Base-by-base conservation (phyloP, 805 yeast genomes). In the Myxozyma kluyveri region DNA sequence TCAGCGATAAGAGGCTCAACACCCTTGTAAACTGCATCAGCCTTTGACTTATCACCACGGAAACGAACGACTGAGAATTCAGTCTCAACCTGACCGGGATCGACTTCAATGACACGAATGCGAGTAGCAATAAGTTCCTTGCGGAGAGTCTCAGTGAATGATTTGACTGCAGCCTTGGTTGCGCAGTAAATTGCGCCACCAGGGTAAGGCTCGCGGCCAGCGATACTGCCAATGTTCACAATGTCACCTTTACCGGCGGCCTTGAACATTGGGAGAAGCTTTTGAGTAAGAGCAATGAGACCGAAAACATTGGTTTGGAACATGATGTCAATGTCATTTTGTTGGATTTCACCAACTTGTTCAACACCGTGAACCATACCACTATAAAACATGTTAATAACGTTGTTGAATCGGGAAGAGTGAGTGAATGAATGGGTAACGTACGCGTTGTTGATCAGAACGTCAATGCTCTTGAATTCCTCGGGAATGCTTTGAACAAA, bases 241-340 rank as follows among this genome's bases (percentile, higher is more conserved):
- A 83, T 77, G 59, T 82, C 86, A 17, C 77, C 72, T 64, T 73
- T 50, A 80, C 85, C 81, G 62, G 84, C 82, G 51, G 75, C 74
- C 65, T 84, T 82, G 77, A 90, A 80, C 45, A 79, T 77, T 37
- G 84, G 83, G 42, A 91, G 70, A 23, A 89, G 76, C 4, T 84
- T 81, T 69, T 91, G 96, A 4, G 96, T 89, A 56, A 90, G 70
- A 27, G 84, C 80, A 54, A 90, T 86, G 68, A 90, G 74, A 2
- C 96, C 97, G 51, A 88, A 66, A 2, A 91, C 96, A 65, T 90
- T 91, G 53, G 96, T 88, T 63, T 84, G 76, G 69, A 87, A 83
- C 88, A 88, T 88, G 42, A 77, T 80, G 43, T 76, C 74, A 42
- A 88, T 79, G 64, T 89, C 96, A 3, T 71, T 70, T n/a, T 75